Percentiles rank a stretch among this genome's conserved stretches.
These are phyloP conservation scores for Dactylellina haptotyla DNA, from an alignment of 2,329 filamentous ascomycete genomes.

Conservation along the genomic window DNA sequence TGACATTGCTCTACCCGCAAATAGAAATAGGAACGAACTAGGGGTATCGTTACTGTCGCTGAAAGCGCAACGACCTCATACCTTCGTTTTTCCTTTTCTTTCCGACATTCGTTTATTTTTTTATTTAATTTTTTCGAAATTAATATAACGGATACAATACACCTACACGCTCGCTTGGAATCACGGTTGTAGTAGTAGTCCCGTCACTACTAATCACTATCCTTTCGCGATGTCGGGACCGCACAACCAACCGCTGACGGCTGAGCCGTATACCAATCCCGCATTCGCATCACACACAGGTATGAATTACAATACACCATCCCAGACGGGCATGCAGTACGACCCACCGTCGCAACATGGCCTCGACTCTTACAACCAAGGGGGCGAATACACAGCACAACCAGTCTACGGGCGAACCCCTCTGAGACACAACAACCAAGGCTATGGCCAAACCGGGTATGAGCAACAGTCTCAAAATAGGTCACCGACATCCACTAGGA, in stretches of 20 bases:
- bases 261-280: conserved; percentile 30
- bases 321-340: conserved; percentile 35
- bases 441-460: conserved; percentile 20
- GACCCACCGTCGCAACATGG: too few relatives aligned
- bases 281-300: conserved; percentile 23
- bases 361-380: conserved; percentile 22
- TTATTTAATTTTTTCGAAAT: too few relatives aligned
- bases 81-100: too few relatives aligned
- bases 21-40: too few relatives aligned
- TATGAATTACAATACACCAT: conserved; percentile 26
- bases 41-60: too few relatives aligned
- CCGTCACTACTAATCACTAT: conserved; percentile 6
- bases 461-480: conserved; percentile 7
- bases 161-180: conserved; percentile 23
- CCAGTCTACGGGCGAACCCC: conserved; percentile 40
- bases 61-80: too few relatives aligned
- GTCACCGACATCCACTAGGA: conserved; percentile 21
- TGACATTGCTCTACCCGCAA: too few relatives aligned
- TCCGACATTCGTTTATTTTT: conserved; percentile 32
- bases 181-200: background rate
- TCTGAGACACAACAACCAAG: conserved; percentile 46
- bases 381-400: conserved; percentile 15
- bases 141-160: conserved; percentile 13
- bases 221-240: conserved; percentile 38
- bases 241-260: conserved; percentile 20